phyloP scores from a whole-genome alignment of 2,329 filamentous ascomycete species.

The Pseudocercospora musae region DNA sequence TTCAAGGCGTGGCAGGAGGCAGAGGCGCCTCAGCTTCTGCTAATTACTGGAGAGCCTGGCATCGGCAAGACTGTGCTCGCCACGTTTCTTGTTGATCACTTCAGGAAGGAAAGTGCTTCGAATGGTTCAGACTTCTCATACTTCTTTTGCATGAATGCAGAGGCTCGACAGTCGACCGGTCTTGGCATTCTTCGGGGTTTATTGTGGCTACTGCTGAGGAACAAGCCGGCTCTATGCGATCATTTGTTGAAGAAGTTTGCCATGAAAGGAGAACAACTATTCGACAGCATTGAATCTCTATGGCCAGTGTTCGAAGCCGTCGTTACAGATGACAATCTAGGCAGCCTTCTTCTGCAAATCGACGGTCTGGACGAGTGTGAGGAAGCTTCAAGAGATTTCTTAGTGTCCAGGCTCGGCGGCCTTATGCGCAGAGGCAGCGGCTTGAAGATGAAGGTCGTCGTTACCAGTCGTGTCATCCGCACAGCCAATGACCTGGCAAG shows the following conservation, averaged over 20 bases:
- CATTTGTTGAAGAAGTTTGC: background rate
- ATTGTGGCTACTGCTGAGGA: background rate
- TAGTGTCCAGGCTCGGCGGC: background rate
- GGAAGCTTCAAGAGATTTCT: background rate
- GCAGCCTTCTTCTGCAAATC: background rate
- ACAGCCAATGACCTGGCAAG: background rate
- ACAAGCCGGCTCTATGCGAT: background rate
- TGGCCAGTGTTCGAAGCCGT: background rate
- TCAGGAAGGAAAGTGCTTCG: background rate
- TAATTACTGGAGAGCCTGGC: background rate
- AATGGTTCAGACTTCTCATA: background rate
- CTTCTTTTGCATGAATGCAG: conserved; percentile 4
- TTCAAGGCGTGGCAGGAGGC: background rate
- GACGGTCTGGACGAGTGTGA: conserved; percentile 8
- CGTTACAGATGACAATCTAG: background rate
- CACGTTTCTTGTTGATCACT: background rate
- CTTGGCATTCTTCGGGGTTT: background rate
- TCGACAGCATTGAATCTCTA: background rate
- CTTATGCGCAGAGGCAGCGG: background rate
- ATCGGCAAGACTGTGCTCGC: conserved; percentile 7
- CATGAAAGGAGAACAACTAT: background rate
- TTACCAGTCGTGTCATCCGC: background rate
- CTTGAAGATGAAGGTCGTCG: background rate
- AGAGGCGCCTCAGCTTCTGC: background rate
- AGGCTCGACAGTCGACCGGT: background rate